Evolutionary conservation across 2,329 filamentous ascomycete species (phyloP).

Genomic region (Colletotrichum neosansevieriae): DNA sequence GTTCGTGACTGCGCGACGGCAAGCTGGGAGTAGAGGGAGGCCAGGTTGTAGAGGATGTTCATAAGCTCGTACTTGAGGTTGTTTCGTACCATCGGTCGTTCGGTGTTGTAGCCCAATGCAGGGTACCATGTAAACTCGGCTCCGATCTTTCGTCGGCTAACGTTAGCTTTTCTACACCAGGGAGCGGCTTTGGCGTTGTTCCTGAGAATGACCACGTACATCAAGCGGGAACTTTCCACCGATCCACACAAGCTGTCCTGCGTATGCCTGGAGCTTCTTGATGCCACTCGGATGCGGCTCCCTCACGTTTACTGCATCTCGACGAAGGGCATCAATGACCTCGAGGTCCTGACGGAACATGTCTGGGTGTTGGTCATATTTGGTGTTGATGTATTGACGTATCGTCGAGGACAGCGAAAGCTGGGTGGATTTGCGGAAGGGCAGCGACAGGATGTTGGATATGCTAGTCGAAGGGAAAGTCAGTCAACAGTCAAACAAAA

Average conservation of each 20-base stretch:
- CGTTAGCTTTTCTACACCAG: constrained; percentile 1
- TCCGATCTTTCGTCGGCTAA: constrained; percentile 73
- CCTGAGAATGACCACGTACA: constrained; percentile 59
- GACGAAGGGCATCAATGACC: constrained; percentile 84
- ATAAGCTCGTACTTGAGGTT: constrained; percentile 86
- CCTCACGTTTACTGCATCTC: constrained; percentile 87
- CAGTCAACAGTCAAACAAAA: not conserved
- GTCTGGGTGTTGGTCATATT: constrained; percentile 98
- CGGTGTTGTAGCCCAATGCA: constrained; percentile 88
- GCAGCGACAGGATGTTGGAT: constrained; percentile 78
- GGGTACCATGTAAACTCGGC: constrained; percentile 98
- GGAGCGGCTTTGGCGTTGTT: not conserved
- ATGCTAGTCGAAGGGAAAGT: constrained; percentile 42
- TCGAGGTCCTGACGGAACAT: constrained; percentile 92
- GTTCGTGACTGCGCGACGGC: constrained; percentile 83
- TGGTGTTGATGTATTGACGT: constrained; percentile 94
- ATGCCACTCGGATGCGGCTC: constrained; percentile 91
- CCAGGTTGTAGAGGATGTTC: constrained; percentile 93
- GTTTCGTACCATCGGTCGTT: constrained; percentile 75
- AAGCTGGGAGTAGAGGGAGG: constrained; percentile 92
- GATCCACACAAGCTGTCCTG: constrained; percentile 92
- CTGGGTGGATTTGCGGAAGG: constrained; percentile 87
- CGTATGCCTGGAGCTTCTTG: constrained; percentile 89
- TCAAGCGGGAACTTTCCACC: constrained; percentile 97
- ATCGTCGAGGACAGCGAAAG: constrained; percentile 85